Conservation (phyloP, 331 rosid genomes). For the Phaseolus coccineus region DNA sequence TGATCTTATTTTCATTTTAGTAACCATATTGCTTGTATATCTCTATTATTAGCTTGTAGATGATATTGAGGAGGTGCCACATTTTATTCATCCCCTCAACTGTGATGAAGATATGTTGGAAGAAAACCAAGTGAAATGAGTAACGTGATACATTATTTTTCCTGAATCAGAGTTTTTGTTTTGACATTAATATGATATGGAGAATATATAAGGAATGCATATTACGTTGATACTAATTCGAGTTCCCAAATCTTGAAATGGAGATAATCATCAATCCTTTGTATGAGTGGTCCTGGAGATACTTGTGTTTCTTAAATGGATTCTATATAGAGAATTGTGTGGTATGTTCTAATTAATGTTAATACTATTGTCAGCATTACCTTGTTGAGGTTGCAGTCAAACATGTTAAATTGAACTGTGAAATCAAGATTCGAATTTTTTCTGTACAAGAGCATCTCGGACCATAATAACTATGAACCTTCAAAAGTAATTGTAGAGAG, state of each 20-base stretch:
- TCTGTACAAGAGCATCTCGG: neutral
- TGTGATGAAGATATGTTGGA: constrained; percentile 42
- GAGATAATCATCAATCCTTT: neutral
- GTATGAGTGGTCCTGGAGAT: neutral
- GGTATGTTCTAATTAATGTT: neutral
- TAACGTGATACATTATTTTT: constrained; percentile 4
- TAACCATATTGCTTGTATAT: constrained; percentile 1
- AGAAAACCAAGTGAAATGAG: constrained; percentile 21
- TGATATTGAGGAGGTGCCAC: constrained; percentile 71
- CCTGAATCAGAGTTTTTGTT: constrained; percentile 7
- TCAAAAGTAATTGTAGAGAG: neutral
- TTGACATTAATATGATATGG: constrained; percentile 21
- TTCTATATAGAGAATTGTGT: neutral
- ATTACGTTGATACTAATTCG: neutral
- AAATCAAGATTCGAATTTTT: neutral
- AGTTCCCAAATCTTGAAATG: constrained; percentile 23
- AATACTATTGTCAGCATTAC: neutral
- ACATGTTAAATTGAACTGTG: neutral
- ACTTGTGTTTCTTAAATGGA: neutral
- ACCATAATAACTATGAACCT: neutral
- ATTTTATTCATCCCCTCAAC: constrained; percentile 49
- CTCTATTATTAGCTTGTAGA: constrained; percentile 65
- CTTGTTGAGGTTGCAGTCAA: constrained; percentile 9
- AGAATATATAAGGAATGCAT: constrained; percentile 7
- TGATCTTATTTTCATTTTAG: neutral